Conservation (phyloP, 768 basidiomycete species). For the Mycena polygramma region DNA sequence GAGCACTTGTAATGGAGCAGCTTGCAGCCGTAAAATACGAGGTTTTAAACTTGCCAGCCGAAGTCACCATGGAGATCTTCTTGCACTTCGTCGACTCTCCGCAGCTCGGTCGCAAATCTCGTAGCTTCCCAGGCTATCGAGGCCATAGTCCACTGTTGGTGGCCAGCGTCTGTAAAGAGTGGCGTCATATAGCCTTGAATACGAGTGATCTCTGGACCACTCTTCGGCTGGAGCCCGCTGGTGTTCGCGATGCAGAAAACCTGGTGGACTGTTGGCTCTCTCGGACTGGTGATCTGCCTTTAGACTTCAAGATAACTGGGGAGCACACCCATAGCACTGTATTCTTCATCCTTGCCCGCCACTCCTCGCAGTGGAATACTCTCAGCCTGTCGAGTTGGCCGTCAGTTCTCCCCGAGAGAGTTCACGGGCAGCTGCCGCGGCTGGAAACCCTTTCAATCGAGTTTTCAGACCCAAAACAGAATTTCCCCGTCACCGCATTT, state of each 20-base stretch:
- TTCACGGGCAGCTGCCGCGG: no score
- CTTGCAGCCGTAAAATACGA: neutral
- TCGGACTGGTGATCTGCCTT: no score
- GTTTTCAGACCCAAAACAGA: no score
- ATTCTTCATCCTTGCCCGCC: no score
- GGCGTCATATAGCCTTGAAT: neutral
- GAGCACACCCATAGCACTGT: no score
- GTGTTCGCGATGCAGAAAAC: neutral
- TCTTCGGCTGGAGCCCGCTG: neutral
- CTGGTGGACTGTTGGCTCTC: no score
- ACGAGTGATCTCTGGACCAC: neutral
- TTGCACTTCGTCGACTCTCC: neutral
- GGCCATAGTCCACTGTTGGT: neutral
- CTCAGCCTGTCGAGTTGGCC: no score
- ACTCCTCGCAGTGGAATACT: no score
- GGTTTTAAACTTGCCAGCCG: neutral
- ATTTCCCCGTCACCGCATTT: no score
- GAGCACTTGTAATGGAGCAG: neutral
- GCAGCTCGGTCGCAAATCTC: neutral
- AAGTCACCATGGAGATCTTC: neutral
- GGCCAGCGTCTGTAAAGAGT: neutral
- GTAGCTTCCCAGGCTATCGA: neutral
- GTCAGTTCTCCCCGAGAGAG: no score
- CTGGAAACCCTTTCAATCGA: no score
- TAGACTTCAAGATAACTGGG: no score